Conservation (phyloP, 805 yeast species). For the Jamesozyma spencerorum region DNA sequence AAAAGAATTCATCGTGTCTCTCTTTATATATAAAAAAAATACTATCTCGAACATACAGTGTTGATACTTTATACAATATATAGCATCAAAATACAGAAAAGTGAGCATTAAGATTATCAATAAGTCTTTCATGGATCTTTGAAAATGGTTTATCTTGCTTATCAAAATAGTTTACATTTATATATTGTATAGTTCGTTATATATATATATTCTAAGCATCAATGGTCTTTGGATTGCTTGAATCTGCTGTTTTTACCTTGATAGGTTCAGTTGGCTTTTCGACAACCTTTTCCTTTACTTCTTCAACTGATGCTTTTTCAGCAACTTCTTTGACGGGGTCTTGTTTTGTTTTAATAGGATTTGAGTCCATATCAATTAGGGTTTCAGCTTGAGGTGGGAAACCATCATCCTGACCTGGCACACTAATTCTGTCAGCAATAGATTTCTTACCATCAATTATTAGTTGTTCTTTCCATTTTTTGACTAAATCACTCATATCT, state of each 20-base stretch:
- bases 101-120: too few species aligned
- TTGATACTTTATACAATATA: too few species aligned
- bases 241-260: slow-evolving; percentile 4
- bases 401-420: slow-evolving; percentile 27
- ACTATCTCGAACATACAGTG: too few species aligned
- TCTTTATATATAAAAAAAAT: too few species aligned
- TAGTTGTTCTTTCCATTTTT: slow-evolving; percentile 61
- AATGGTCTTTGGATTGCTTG: background rate
- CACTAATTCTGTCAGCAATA: slow-evolving; percentile 55
- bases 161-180: slow-evolving; percentile 1
- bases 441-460: slow-evolving; percentile 40
- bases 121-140: too few species aligned
- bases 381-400: slow-evolving; percentile 29
- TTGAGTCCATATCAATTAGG: slow-evolving; percentile 35
- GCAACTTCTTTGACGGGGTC: slow-evolving; percentile 21
- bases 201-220: background rate
- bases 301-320: slow-evolving; percentile 13
- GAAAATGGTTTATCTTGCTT: too few species aligned
- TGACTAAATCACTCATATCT: slow-evolving; percentile 40
- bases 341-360: slow-evolving; percentile 17
- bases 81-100: too few species aligned
- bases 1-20: too few species aligned
- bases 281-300: slow-evolving; percentile 9
- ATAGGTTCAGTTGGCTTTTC: slow-evolving; percentile 2
- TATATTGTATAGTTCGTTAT: background rate